Percentiles rank a stretch among this genome's conserved stretches.
Evolutionary conservation across 2,329 filamentous ascomycete species (phyloP).

Genomic region (Neofusicoccum parvum): DNA sequence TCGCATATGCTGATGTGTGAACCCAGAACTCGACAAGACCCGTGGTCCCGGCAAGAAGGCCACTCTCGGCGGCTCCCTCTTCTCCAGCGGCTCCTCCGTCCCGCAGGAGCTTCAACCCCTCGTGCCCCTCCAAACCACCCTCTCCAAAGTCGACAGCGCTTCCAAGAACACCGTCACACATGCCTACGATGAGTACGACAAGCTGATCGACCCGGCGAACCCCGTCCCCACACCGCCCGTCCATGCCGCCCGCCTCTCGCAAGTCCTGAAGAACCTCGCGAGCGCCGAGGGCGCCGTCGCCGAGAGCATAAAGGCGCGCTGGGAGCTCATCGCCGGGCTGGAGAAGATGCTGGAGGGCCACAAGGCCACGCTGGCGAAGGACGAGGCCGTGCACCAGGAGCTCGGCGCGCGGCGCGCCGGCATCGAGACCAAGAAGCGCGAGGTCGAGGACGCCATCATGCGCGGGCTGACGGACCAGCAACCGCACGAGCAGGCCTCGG

Average conservation of each 20-base stretch:
- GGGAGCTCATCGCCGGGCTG: conserved; percentile 74
- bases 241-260: conserved; percentile 84
- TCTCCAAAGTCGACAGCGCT: conserved; percentile 71
- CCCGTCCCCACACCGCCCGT: conserved; percentile 80
- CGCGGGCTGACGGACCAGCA: conserved; percentile 70
- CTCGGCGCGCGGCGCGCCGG: conserved; percentile 68
- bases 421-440: conserved; percentile 80
- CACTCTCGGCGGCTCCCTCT: conserved; percentile 69
- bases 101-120: conserved; percentile 78
- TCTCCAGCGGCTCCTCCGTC: conserved; percentile 61
- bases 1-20: conserved; percentile 17
- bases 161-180: conserved; percentile 68
- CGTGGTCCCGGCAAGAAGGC: conserved; percentile 54
- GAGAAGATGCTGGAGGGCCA: conserved; percentile 81
- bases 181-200: conserved; percentile 81
- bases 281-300: conserved; percentile 86
- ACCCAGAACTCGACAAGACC: conserved; percentile 58
- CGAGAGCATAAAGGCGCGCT: conserved; percentile 84
- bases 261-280: conserved; percentile 85
- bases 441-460: conserved; percentile 91
- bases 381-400: conserved; percentile 67
- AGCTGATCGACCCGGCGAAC: conserved; percentile 72
- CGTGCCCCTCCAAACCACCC: conserved; percentile 70
- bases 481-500: conserved; percentile 41
- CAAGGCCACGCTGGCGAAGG: conserved; percentile 67